Percentiles rank a stretch among this genome's conserved stretches.
These are phyloP conservation scores for Epichloe elymi DNA, from an alignment of 2,329 filamentous ascomycete species.

Conservation along the genomic window DNA sequence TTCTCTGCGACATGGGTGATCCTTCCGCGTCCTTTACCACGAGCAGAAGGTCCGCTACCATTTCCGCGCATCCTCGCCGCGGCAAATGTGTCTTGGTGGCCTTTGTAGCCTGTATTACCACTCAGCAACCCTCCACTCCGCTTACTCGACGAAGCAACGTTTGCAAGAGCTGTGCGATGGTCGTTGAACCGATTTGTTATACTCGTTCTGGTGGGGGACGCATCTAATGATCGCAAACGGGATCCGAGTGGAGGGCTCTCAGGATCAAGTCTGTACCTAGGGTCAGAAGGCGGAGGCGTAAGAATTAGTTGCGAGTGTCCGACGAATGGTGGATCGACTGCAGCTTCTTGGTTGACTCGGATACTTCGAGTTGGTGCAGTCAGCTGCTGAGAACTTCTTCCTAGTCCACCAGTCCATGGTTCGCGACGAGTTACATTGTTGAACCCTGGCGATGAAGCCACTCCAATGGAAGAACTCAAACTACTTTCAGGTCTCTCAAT, in stretches of 20 bases:
- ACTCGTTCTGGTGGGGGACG: neutral
- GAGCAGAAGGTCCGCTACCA: neutral
- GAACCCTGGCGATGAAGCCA: neutral
- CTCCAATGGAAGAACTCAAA: neutral
- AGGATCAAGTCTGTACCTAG: neutral
- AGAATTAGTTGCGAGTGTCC: neutral
- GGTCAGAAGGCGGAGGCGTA: constrained; percentile 7
- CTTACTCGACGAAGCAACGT: neutral
- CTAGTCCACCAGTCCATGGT: neutral
- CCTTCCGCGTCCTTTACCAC: neutral
- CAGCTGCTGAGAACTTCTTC: neutral
- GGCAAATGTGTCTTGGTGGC: neutral
- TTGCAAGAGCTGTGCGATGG: neutral
- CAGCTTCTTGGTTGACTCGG: neutral
- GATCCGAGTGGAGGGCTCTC: neutral
- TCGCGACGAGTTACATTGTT: neutral
- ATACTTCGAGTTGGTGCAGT: neutral
- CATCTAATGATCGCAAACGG: neutral
- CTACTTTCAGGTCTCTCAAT: neutral
- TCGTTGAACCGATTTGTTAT: neutral
- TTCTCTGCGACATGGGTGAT: neutral
- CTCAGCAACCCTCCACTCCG: neutral
- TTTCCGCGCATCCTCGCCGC: neutral
- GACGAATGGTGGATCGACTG: neutral
- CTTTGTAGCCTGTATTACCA: neutral